phyloP scores from a whole-genome alignment of 1,139 yeast species.

The Protomyces arabidopsidicola region DNA sequence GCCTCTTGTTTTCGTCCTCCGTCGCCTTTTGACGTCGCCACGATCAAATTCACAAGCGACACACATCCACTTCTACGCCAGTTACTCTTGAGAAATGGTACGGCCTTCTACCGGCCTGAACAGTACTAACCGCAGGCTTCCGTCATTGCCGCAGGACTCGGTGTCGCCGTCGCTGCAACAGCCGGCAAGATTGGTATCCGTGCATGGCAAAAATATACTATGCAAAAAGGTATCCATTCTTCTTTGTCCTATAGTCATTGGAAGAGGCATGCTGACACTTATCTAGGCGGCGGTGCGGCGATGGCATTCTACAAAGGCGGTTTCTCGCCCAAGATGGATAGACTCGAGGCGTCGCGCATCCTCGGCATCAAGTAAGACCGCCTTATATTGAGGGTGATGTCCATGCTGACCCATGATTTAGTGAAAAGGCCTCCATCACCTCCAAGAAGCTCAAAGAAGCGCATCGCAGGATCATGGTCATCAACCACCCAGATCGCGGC shows the following conservation, averaged over 20 bases:
- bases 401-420: constrained; percentile 38
- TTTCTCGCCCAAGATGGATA: constrained; percentile 82
- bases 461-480: constrained; percentile 86
- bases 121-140: constrained; percentile 2
- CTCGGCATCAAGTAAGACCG: constrained; percentile 58
- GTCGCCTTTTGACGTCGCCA: neutral
- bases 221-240: constrained; percentile 1
- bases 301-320: constrained; percentile 78
- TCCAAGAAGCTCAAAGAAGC: constrained; percentile 81
- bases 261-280: neutral
- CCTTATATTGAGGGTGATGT: no score
- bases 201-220: constrained; percentile 27
- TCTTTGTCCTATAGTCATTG: neutral
- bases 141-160: constrained; percentile 25
- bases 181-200: constrained; percentile 27
- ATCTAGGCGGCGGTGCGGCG: constrained; percentile 23
- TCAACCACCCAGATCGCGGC: constrained; percentile 97
- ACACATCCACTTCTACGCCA: no score
- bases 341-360: constrained; percentile 85
- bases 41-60: no score
- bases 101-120: neutral
- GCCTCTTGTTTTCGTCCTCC: neutral
- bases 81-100: neutral
- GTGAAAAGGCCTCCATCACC: constrained; percentile 55
- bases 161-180: constrained; percentile 25